phyloP scores from a whole-genome alignment of 331 rosid genomes.

The Arachis monticola region DNA sequence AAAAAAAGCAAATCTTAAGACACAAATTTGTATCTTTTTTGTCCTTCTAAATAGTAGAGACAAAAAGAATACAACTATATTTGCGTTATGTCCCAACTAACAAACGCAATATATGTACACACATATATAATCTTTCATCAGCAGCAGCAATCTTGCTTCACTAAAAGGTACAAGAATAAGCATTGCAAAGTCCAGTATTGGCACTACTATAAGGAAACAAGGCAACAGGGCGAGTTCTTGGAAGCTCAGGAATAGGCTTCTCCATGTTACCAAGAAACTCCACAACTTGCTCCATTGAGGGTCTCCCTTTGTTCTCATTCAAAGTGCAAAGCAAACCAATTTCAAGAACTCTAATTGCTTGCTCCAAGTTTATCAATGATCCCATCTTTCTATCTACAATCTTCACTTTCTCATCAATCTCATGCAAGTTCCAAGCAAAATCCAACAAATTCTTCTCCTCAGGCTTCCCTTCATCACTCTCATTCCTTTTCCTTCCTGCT shows the following conservation, averaged over 20 bases:
- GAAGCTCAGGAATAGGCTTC: conserved; percentile 62
- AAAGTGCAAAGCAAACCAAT: conserved; percentile 79
- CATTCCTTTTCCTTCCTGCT: conserved; percentile 62
- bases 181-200: conserved; percentile 64
- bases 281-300: conserved; percentile 72
- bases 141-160: conserved; percentile 27
- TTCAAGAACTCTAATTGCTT: conserved; percentile 62
- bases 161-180: conserved; percentile 65
- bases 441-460: conserved; percentile 64
- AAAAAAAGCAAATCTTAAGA: too few species aligned
- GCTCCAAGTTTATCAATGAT: conserved; percentile 61
- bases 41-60: too few species aligned
- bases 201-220: conserved; percentile 73
- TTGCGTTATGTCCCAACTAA: too few species aligned
- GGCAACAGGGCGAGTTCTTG: conserved; percentile 68
- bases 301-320: conserved; percentile 72
- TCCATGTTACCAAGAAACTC: conserved; percentile 60
- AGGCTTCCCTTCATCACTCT: conserved; percentile 34
- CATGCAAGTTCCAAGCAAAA: conserved; percentile 74
- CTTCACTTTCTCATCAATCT: conserved; percentile 53
- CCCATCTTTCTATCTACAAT: conserved; percentile 75
- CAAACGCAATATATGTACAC: too few species aligned
- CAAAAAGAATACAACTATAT: too few species aligned
- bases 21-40: too few species aligned
- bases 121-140: conserved; percentile 3